Evolutionary conservation across 2,329 filamentous ascomycete species (phyloP), one percentile per base, ranked within the genome.

Genomic region (Diaporthe eres): DNA sequence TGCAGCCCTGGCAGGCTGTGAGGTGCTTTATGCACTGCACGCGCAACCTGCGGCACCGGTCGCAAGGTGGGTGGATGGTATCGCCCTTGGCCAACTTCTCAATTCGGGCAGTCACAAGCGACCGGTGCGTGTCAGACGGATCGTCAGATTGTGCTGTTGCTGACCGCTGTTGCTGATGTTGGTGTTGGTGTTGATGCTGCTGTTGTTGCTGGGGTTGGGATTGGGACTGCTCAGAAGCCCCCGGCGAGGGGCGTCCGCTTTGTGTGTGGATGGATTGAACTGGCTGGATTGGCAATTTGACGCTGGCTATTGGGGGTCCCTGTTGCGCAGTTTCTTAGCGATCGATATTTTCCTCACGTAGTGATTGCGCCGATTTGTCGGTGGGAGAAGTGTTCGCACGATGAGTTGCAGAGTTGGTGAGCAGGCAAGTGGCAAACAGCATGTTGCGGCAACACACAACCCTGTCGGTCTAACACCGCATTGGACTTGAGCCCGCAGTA

Each of bases 21-120:
- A 97, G 87, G 77, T 98, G 94, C 84, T 97, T 97, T 65, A 96
- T 87, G 77, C 95, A 98, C 75, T 95, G 91, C 85, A 95, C 94
- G 78, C 94, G 92, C 22, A 97, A 87, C 42, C 95, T 89, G 58
- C 58, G 55, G 37, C 61, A 73, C 49, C 95, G 89, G 82, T 98
- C 95, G 81, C 95, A 98, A 0, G 95, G 94, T 13, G 95, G 95
- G n/a, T 91, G 84, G 67, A 98, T 94, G 8, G 90, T 87, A 73
- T 95, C 93, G 4, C 94, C 94, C 65, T 94, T 92, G 65, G 90
- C 87, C 4, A 97, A 85, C 70, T 92, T 91, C 79, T 98, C 95
- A 85, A 96, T 94, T 75, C 92, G 91, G 53, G 93, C 87, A 13
- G 94, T 91, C 85, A 96, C 94, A 74, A 94, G 87, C 9, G 90